Base-by-base conservation (phyloP, 1,284 basidiomycete genomes). In the Ceratobasidium sp. region DNA sequence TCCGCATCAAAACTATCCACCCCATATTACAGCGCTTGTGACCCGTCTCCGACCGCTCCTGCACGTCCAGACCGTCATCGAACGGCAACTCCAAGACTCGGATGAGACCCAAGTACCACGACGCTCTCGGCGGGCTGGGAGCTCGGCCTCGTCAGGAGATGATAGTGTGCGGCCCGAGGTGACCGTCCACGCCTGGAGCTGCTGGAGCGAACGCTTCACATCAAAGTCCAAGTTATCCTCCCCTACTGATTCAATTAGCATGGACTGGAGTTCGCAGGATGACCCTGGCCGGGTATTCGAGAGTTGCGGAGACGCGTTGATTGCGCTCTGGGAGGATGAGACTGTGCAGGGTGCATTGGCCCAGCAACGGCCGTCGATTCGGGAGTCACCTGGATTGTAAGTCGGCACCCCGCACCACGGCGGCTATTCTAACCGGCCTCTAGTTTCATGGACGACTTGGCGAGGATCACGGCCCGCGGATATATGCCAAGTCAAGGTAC, bases 51-150 rank as follows among this genome's bases (percentile, higher is more conserved):
- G 85, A 25, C 89, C 91, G 65, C 81, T 92, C 45, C 75, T 82
- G 54, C 83, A 85, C 29, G 82, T 92, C 15, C 91, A 92, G 77
- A 85, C 86, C 68, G 82, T 82, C 45, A 81, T 92, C 65, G 88
- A 84, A 69, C 81, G 79, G 53, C 80, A 87, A 72, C 84, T 92
- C 27, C 86, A 88, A 17, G 82, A 80, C 10, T 85, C 87, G 67
- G 83, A 85, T 74, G 75, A 80, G 6, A 80, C 77, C 3, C 79
- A 74, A 68, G 76, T 80, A 29, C 78, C 22, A 31, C 56, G 56
- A 12, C 42, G 56, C 25, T 42, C 25, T 10, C 56, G 40, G 7
- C 38, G 56, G 20, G 20, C 40, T 7, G 42, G 56, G 40, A 58
- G 56, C 38, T 20, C 35, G 17, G 38, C 42, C 20, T 58, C 56